Base-by-base conservation (phyloP, 2,329 filamentous ascomycete species). In the Pochonia chlamydosporia region DNA sequence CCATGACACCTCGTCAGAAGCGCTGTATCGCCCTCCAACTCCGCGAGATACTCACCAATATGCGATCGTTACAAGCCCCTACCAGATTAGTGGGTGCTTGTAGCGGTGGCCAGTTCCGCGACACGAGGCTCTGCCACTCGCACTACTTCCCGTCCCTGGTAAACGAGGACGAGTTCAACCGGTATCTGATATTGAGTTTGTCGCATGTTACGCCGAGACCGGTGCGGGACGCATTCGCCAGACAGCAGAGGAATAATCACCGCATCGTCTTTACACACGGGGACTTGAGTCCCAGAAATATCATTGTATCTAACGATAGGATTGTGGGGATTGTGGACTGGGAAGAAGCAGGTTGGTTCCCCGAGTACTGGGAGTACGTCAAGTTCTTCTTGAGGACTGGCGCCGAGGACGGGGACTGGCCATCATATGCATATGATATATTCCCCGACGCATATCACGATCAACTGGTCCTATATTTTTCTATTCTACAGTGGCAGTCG, bases 311-410 rank as follows among this genome's bases (percentile, higher is more conserved):
- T 9, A 18, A 40, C 3, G 20, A 20, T n/a, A 21, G 4, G 18
- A 40, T 46, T 18, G 36, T 46, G 6, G 44, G 25, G 9, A 10
- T 45, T n/a, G 23, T 48, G 25, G 42, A 42, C 26, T 42, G 42
- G 36, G 42, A 45, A 11, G 42, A 45, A 14, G 47, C 41, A 11
- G 42, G 37, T 18, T 49, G 28, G 42, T 45, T 45, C 30, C 42
- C 42, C 8, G 37, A 45, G 25, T 45, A 42, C 23, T 49, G 36
- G 30, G 47, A 49, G 3, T 49, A 42, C 9, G 47, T 42, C 35
- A 41, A 49, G 41, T 45, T 49, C 14, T 45, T 45, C 28, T 16
- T 45, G 30, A 36, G 23, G 9, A 25, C 37, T 11, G 24, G 23
- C 8, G n/a, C 13, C 4, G 36, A 37, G 9, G 42, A 47, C n/a